A percentile compares a stretch with the other conserved stretches of the same genome.
Conservation (phyloP, 805 yeast species). For the Hanseniaspora pseudoguilliermondii region DNA sequence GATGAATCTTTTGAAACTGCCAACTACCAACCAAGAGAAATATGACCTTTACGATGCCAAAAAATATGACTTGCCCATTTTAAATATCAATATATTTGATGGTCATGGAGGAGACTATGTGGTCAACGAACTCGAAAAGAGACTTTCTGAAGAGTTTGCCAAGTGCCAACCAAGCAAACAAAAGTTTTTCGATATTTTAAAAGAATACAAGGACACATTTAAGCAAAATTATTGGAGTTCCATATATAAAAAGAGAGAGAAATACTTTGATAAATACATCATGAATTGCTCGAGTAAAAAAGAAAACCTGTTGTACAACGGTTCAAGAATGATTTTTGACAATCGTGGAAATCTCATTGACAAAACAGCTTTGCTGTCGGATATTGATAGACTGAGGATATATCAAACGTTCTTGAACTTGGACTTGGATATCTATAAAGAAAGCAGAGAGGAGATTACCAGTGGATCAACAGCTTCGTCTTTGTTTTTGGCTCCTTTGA, state of each 20-base stretch:
- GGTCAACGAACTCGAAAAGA: constrained; percentile 42
- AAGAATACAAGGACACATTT: constrained; percentile 32
- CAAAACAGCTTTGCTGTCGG: constrained; percentile 25
- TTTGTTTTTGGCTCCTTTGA: constrained; percentile 33
- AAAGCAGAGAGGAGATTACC: constrained; percentile 23
- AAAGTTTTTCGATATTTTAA: constrained; percentile 34
- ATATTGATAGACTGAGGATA: constrained; percentile 23
- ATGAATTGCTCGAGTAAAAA: constrained; percentile 26
- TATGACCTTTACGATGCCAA: constrained; percentile 14
- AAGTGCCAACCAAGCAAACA: constrained; percentile 24
- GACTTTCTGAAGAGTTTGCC: constrained; percentile 46
- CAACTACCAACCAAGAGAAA: constrained; percentile 23
- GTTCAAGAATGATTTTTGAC: constrained; percentile 28
- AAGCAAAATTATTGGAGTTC: constrained; percentile 65
- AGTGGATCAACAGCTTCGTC: constrained; percentile 69
- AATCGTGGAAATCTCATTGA: constrained; percentile 28
- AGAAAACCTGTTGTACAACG: constrained; percentile 25
- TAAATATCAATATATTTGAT: constrained; percentile 70
- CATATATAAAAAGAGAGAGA: constrained; percentile 40
- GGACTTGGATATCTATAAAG: constrained; percentile 22
- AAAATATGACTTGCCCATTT: constrained; percentile 28
- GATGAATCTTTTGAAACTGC: constrained; percentile 47
- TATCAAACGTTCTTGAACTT: constrained; percentile 23
- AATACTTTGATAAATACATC: constrained; percentile 27
- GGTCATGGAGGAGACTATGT: constrained; percentile 90